A percentile compares a stretch with the other conserved stretches of the same genome.
phyloP scores from a whole-genome alignment of 805 yeast species.

The Wickerhamiella sorbophila region DNA sequence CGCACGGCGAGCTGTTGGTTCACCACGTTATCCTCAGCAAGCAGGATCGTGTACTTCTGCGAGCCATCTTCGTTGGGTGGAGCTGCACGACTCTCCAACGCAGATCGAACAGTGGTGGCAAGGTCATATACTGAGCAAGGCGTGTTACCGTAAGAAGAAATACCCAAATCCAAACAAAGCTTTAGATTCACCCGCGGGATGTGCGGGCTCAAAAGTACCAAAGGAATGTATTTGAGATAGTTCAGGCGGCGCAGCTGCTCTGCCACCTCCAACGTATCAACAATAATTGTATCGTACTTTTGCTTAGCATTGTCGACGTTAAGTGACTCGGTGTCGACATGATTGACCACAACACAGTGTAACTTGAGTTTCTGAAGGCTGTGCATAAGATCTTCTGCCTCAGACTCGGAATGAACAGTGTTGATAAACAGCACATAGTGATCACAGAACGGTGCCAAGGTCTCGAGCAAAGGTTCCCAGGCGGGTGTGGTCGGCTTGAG shows the following conservation, averaged over 20 bases:
- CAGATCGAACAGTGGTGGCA: constrained; percentile 73
- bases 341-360: constrained; percentile 44
- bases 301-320: constrained; percentile 24
- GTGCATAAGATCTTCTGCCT: constrained; percentile 36
- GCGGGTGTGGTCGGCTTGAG: constrained; percentile 58
- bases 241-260: constrained; percentile 51
- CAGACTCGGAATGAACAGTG: constrained; percentile 41
- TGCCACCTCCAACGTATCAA: constrained; percentile 67
- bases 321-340: constrained; percentile 28
- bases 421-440: constrained; percentile 61
- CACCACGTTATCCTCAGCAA: constrained; percentile 79
- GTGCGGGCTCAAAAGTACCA: constrained; percentile 62
- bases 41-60: constrained; percentile 52
- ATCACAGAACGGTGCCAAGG: constrained; percentile 52
- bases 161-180: constrained; percentile 71
- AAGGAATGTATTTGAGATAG: constrained; percentile 73
- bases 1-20: constrained; percentile 79
- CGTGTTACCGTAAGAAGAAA: constrained; percentile 76
- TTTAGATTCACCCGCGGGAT: constrained; percentile 68
- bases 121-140: constrained; percentile 73
- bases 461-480: constrained; percentile 50
- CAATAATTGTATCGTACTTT: constrained; percentile 65
- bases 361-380: constrained; percentile 43
- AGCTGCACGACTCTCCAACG: constrained; percentile 67
- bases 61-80: constrained; percentile 71